Conservation (phyloP, 2,329 filamentous ascomycete genomes). For the Trichophyton simii region DNA sequence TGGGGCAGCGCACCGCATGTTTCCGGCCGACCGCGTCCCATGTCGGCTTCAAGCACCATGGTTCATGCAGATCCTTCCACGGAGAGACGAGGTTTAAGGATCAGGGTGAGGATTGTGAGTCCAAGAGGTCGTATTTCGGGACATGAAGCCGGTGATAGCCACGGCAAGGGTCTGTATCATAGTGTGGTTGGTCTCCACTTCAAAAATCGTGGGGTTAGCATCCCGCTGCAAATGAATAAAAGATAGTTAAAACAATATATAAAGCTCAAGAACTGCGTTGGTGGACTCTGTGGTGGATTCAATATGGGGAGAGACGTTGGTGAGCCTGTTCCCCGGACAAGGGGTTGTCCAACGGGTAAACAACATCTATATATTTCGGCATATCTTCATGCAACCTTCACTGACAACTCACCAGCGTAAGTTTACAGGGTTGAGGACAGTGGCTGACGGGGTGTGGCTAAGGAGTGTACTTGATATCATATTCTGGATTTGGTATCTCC, state of each 20-base stretch:
- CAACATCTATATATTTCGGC: background rate
- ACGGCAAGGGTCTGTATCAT: constrained; percentile 53
- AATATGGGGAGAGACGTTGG: background rate
- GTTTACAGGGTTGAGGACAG: background rate
- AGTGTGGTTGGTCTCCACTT: background rate
- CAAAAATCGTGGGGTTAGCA: constrained; percentile 1
- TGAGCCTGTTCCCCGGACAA: background rate
- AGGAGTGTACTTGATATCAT: background rate
- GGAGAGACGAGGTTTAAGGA: background rate
- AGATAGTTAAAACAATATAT: too few species aligned
- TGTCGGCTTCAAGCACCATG: background rate
- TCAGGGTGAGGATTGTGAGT: background rate
- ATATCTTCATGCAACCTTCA: background rate
- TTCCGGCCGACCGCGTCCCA: background rate
- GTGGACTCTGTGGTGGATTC: background rate
- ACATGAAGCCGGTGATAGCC: constrained; percentile 61
- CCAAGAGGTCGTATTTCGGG: background rate
- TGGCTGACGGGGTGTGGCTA: background rate
- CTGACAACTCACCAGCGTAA: background rate
- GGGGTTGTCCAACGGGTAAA: background rate
- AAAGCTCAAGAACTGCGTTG: background rate
- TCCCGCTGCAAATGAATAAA: background rate
- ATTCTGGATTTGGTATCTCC: background rate
- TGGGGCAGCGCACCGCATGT: background rate
- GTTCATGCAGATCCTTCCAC: constrained; percentile 2